Conservation (phyloP, 176 grass and related monocot species). For the Ensete glaucum region DNA sequence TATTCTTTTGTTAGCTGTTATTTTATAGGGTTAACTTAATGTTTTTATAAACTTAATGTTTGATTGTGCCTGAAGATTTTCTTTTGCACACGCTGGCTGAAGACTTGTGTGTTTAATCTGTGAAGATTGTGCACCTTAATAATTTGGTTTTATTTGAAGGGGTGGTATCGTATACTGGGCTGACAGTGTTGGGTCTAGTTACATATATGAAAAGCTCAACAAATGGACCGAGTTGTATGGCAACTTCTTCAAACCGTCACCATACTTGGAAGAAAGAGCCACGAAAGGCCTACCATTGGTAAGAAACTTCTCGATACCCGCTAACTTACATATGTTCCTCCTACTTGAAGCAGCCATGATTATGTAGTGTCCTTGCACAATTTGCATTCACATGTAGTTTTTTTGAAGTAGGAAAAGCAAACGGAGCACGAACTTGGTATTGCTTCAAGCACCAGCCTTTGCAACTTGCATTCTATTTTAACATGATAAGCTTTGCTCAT, state of each 20-base stretch:
- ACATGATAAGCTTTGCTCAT: too few relatives aligned
- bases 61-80: too few relatives aligned
- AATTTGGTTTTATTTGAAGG: slow-evolving; percentile 29
- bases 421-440: too few relatives aligned
- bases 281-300: slow-evolving; percentile 55
- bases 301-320: neutral
- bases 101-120: neutral
- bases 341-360: too few relatives aligned
- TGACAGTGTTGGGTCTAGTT: slow-evolving; percentile 61
- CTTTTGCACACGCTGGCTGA: too few relatives aligned
- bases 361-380: too few relatives aligned
- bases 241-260: slow-evolving; percentile 64
- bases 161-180: slow-evolving; percentile 86
- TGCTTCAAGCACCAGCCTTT: too few relatives aligned
- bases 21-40: slow-evolving; percentile 3
- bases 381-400: too few relatives aligned
- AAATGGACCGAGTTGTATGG: slow-evolving; percentile 75
- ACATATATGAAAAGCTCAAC: slow-evolving; percentile 59
- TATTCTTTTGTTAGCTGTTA: neutral
- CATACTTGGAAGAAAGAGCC: slow-evolving; percentile 66
- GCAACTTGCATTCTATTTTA: too few relatives aligned
- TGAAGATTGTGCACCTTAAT: neutral
- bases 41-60: too few relatives aligned
- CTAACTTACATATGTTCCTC: too few relatives aligned
- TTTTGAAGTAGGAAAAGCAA: too few relatives aligned